Base-by-base conservation (phyloP, 768 basidiomycete species). In the Leccinum uliginosum region DNA sequence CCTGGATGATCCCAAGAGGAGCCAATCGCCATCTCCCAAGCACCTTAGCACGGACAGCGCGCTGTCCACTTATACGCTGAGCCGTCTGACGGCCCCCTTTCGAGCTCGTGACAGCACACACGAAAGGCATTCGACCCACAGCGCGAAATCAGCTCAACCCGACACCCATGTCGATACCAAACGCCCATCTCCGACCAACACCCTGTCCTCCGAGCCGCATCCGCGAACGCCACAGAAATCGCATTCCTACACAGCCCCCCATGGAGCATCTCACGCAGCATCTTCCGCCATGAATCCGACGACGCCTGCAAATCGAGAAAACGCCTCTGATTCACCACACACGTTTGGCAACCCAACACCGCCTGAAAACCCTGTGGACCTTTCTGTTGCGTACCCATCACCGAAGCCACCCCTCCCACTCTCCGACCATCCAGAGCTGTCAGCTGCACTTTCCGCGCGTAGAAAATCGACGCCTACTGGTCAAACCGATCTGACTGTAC, bases 371-470 rank as follows among this genome's bases (percentile, higher is more conserved):
- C 49, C 56, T 50, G 57, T 61, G 19, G 61, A 57, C 38, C 61
- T 54, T 58, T 59, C 62, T 34, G 59, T 60, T 66, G 68, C 62
- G 65, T 53, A 49, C 69, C 61, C 59, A 70, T 74, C 75, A 19
- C 65, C 73, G 29, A 76, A 71, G 4, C 83, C 84, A 9, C 83
- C 84, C 14, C 63, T 85, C 34, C 83, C 83, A n/a, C 74, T 81
- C 15, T 75, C 84, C 27, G 70, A 77, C 53, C 84, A 74, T 58
- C 74, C 75, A 27, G 68, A 69, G 35, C 52, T 74, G 44, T 49
- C 66, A 3, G 58, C 64, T 9, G 59, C 48, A 15, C 59, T 68
- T 38, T 58, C 62, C 38, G 65, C 63, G 19, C 68, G 60, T 12
- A 62, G 58, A 30, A 63, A 65, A 26, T 47, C 61, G n/a, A 46